Conservation (phyloP, 345 rosid species). For the Euphorbia peplus region DNA sequence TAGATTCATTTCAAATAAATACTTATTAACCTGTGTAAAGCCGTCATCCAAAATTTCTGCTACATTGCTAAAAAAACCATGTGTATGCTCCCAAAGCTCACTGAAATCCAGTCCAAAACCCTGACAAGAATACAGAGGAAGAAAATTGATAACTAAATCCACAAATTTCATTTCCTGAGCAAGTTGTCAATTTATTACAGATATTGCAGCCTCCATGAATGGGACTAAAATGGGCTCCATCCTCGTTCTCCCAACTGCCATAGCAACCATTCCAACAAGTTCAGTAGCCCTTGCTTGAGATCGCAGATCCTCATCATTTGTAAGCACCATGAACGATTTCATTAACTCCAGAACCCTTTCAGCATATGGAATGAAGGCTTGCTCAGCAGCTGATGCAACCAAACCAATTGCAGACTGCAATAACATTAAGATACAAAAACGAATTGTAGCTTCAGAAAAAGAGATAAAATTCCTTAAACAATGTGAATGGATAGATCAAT, state of each 20-base stretch:
- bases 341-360: conserved; percentile 83
- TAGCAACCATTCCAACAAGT: conserved; percentile 98
- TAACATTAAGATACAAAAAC: conserved; percentile 16
- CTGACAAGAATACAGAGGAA: conserved; percentile 40
- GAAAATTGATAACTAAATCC: conserved; percentile 11
- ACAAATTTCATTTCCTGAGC: conserved; percentile 5
- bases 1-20: conserved; percentile 17
- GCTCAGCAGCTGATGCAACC: conserved; percentile 96
- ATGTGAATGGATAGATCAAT: background rate
- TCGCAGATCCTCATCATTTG: conserved; percentile 83
- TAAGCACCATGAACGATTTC: conserved; percentile 94
- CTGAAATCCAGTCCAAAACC: conserved; percentile 92
- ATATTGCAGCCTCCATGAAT: conserved; percentile 91
- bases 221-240: conserved; percentile 84
- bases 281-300: conserved; percentile 96
- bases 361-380: conserved; percentile 95
- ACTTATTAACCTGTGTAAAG: conserved; percentile 65
- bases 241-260: conserved; percentile 82
- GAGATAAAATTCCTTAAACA: background rate
- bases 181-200: conserved; percentile 46
- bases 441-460: background rate
- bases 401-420: conserved; percentile 97
- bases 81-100: conserved; percentile 95
- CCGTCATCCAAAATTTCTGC: conserved; percentile 92
- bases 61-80: conserved; percentile 96